Evolutionary conservation across 768 basidiomycete species (phyloP).

Genomic region (Mycena galericulata): DNA sequence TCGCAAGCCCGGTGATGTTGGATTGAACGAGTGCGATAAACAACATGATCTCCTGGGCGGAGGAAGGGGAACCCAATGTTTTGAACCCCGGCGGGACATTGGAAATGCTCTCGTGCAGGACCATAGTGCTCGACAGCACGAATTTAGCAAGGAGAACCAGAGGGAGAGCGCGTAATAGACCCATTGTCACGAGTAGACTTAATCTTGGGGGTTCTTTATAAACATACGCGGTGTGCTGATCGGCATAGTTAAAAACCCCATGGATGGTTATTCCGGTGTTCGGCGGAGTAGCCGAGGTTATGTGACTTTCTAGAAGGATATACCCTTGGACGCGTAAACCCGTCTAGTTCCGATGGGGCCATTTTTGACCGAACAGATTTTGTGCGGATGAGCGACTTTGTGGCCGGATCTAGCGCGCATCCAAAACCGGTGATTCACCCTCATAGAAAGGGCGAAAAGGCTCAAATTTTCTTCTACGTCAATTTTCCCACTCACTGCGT

Average conservation of each 20-base stretch:
- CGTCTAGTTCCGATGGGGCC: background rate
- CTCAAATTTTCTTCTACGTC: background rate
- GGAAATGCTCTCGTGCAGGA: slow-evolving; percentile 14
- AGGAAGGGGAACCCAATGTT: slow-evolving; percentile 1
- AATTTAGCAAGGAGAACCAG: background rate
- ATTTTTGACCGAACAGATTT: slow-evolving; percentile 2
- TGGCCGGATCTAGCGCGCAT: background rate
- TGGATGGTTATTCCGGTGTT: too few species aligned
- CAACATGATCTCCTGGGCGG: slow-evolving; percentile 4
- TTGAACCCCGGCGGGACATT: background rate
- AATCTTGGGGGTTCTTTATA: background rate
- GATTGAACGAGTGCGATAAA: slow-evolving; percentile 7
- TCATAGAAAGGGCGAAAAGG: background rate
- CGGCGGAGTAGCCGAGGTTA: too few species aligned
- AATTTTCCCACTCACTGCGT: too few species aligned
- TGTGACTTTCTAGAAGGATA: too few species aligned
- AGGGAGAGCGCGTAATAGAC: background rate
- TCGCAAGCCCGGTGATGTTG: slow-evolving; percentile 10
- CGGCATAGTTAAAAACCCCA: too few species aligned
- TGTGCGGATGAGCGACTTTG: background rate
- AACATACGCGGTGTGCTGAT: too few species aligned
- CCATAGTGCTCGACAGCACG: slow-evolving; percentile 7
- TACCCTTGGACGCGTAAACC: slow-evolving; percentile 2
- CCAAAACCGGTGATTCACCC: background rate
- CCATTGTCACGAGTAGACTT: background rate